phyloP scores from a whole-genome alignment of 371 early-diverging fungal species.

The Globomyces sp. region DNA sequence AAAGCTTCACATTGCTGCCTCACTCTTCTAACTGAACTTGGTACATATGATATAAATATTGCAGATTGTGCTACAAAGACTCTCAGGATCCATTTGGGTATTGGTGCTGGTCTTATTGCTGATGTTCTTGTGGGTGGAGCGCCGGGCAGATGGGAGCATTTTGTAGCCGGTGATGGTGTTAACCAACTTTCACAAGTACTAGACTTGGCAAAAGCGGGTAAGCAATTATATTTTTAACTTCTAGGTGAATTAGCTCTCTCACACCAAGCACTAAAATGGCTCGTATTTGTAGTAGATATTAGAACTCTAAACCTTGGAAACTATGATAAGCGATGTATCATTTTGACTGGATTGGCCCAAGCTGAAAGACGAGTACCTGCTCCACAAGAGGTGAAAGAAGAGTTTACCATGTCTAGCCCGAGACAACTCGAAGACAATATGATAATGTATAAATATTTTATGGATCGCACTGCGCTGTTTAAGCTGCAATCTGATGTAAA shows the following conservation, averaged over 20 bases:
- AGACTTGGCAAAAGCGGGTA: constrained; percentile 54
- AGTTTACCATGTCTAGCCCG: constrained; percentile 21
- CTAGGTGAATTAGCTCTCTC: constrained; percentile 51
- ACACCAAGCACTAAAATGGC: constrained; percentile 44
- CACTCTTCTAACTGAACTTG: constrained; percentile 43
- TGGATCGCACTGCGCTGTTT: constrained; percentile 49
- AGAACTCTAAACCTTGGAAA: constrained; percentile 36
- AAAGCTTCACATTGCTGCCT: constrained; percentile 52
- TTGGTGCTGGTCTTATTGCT: constrained; percentile 51
- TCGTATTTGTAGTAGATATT: constrained; percentile 40
- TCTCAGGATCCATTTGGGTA: constrained; percentile 52
- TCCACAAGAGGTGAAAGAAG: constrained; percentile 20
- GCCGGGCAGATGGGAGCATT: constrained; percentile 55
- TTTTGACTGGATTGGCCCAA: constrained; percentile 40
- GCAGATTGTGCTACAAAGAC: constrained; percentile 33
- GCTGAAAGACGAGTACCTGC: constrained; percentile 35
- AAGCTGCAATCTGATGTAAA: constrained; percentile 54
- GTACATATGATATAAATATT: constrained; percentile 46
- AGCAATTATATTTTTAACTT: neutral
- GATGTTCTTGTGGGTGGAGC: constrained; percentile 56
- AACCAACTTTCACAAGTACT: constrained; percentile 48
- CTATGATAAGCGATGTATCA: constrained; percentile 52
- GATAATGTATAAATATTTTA: constrained; percentile 41
- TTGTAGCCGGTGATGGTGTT: constrained; percentile 55
- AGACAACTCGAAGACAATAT: constrained; percentile 17